These are phyloP conservation scores for Ophiostoma triangulosporum DNA, from an alignment of 2,329 filamentous ascomycete species.

Conservation along the genomic window DNA sequence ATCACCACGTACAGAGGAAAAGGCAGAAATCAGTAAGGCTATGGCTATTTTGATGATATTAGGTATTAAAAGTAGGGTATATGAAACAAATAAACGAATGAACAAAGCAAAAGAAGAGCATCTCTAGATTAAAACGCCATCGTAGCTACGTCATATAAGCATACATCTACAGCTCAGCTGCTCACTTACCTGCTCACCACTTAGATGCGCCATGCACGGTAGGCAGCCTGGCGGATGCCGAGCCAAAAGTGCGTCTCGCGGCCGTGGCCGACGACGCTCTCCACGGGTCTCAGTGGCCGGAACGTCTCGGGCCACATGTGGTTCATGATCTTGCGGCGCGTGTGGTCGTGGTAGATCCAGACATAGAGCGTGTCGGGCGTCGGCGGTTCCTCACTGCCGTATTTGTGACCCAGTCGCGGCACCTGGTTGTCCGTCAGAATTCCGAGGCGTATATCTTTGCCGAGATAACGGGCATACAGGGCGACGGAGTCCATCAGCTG, in stretches of 20 bases:
- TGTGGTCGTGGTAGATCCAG: not conserved
- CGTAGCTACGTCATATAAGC: no score
- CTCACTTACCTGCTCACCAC: not conserved
- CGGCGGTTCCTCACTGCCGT: not conserved
- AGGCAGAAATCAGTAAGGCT: no score
- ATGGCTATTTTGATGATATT: no score
- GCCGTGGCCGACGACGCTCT: not conserved
- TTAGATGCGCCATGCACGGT: not conserved
- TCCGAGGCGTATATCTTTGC: not conserved
- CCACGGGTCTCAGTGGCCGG: not conserved
- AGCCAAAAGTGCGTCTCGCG: slow-evolving; percentile 1
- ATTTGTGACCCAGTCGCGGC: not conserved
- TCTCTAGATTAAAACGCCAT: no score
- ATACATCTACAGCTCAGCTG: no score
- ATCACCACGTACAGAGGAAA: no score
- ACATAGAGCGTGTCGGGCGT: not conserved
- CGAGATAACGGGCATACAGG: not conserved
- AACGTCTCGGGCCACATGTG: not conserved
- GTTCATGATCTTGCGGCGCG: not conserved
- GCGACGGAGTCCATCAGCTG: not conserved
- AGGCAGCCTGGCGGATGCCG: not conserved
- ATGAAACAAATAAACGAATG: no score
- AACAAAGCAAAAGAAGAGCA: no score
- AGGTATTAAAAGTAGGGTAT: no score
- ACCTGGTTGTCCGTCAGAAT: not conserved